Evolutionary conservation across 352 stramenopile species (phyloP).

Genomic region (Phytophthora vignae): DNA sequence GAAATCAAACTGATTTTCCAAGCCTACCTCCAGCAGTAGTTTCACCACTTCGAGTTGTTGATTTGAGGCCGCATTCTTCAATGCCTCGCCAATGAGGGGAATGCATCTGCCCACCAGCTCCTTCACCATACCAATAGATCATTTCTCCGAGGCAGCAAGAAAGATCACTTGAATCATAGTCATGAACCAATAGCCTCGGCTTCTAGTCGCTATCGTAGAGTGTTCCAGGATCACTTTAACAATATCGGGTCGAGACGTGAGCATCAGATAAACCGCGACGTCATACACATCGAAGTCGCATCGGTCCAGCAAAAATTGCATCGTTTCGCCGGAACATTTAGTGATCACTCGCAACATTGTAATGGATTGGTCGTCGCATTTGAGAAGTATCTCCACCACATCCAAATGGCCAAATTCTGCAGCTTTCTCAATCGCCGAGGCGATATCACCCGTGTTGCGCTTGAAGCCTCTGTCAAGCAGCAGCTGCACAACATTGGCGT

Average conservation of each 20-base stretch:
- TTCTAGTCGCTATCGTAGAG: not conserved
- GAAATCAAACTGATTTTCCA: no score
- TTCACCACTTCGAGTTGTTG: not conserved
- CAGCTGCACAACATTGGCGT: not conserved
- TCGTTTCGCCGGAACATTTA: no score
- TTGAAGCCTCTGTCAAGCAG: not conserved
- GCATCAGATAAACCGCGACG: not conserved
- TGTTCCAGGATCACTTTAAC: not conserved
- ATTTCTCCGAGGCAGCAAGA: not conserved
- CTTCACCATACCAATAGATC: not conserved
- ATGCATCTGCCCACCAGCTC: not conserved
- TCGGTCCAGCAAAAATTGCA: not conserved
- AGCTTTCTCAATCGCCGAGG: no score
- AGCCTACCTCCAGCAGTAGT: not conserved
- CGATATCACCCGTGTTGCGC: no score
- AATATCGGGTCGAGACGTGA: not conserved
- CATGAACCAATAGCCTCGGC: not conserved
- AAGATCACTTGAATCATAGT: not conserved
- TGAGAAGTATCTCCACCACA: no score
- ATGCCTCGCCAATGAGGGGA: not conserved
- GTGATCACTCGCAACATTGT: no score
- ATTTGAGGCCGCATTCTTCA: not conserved
- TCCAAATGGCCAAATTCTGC: no score
- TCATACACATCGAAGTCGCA: not conserved
- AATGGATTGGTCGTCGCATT: no score